Base-by-base conservation (phyloP, 129 eudicot genomes). In the Lactuca sativa region DNA sequence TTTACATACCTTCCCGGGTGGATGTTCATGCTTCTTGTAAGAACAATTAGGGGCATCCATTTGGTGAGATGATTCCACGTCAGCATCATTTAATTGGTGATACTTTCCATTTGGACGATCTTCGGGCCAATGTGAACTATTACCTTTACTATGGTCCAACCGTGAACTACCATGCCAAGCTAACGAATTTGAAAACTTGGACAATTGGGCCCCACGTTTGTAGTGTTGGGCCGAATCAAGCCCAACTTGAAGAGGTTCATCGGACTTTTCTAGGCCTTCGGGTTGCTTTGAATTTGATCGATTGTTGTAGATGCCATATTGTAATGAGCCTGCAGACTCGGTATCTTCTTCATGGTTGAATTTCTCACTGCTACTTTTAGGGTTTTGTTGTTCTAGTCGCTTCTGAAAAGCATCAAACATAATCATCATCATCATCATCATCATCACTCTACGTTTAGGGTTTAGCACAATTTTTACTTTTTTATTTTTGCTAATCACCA, bases 161-260 rank as follows among this genome's bases (percentile, higher is more conserved):
- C 83, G 74, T 55, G 89, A 86, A 74, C 86, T 80, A 64, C 96
- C 96, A 70, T 74, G 88, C 69, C 78, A 82, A 4, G 95, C 95
- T 59, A 90, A 86, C 11, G 96, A 90, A 60, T 74, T 86, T 59
- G 96, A 90, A 71, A 86, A 90, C 64, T 77, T 74, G 44, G 95
- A 84, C 72, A 90, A 66, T 4, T 81, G 88, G n/a, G 85, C 80
- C 62, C 82, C 88, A 54, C 77, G 69, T 70, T 72, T 86, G 37
- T 70, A 80, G 59, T 83, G 76, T 74, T 85, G 91, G 52, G 78
- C 64, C 59, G 85, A 84, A 68, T 82, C 82, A 30, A 73, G 44
- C 70, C 72, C 74, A n/a, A 12, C 14, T 36, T 67, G 82, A 71
- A 71, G 37, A 71, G 74, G 37, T 34, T 64, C 86, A 34, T 78